Percentiles rank a stretch among this genome's conserved stretches.
Conservation (phyloP, 768 basidiomycete genomes). For the Suillus occidentalis region DNA sequence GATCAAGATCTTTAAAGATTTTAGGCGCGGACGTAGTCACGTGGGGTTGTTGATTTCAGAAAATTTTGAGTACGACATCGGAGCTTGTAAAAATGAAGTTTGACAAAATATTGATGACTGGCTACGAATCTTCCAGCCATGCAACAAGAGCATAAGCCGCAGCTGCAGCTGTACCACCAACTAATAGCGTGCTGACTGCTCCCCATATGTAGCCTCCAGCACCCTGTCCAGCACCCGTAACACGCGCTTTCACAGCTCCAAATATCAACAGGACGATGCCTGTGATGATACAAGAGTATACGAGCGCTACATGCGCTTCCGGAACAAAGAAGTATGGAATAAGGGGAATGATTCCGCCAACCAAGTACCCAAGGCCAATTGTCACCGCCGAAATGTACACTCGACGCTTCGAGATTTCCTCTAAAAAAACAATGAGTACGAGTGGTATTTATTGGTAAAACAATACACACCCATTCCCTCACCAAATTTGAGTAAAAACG, state of each 20-base stretch:
- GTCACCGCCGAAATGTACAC: conserved; percentile 91
- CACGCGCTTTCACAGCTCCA: conserved; percentile 80
- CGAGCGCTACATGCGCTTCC: conserved; percentile 62
- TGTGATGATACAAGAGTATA: conserved; percentile 74
- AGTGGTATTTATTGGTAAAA: background rate
- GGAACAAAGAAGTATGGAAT: conserved; percentile 90
- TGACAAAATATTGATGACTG: too few species aligned
- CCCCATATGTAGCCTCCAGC: conserved; percentile 74
- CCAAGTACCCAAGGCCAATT: conserved; percentile 90
- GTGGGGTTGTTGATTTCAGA: background rate
- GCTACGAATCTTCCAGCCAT: conserved; percentile 37
- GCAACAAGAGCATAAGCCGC: conserved; percentile 66
- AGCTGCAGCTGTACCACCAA: conserved; percentile 87
- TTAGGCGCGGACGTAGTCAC: background rate
- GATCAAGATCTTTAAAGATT: conserved; percentile 7
- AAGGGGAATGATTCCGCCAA: conserved; percentile 93
- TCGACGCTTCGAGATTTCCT: conserved; percentile 84
- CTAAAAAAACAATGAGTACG: conserved; percentile 35
- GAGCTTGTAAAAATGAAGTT: background rate
- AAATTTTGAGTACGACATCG: background rate
- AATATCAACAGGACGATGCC: conserved; percentile 82
- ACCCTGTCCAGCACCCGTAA: conserved; percentile 70
- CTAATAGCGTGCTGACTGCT: conserved; percentile 76
- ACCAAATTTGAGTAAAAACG: conserved; percentile 96
- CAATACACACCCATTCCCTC: conserved; percentile 72